Base-by-base conservation (phyloP, 805 yeast species). In the Myxozyma neglecta region DNA sequence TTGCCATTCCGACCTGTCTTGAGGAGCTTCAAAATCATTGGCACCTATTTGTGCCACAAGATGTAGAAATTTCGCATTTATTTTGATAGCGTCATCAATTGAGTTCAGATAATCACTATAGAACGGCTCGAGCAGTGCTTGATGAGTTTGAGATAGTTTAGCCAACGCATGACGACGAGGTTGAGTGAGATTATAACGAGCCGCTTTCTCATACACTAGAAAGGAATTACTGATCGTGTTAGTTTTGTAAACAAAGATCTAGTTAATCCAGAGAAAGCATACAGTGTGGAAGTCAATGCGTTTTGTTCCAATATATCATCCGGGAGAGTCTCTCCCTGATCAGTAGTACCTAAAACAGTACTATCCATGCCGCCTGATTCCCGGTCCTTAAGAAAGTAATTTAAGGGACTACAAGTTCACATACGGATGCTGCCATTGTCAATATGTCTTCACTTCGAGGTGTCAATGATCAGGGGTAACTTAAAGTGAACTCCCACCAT, bases 11-110 rank as follows among this genome's bases (percentile, higher is more conserved):
- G 37, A 29, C 32, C 51, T 29, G 29, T 69, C 68, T 20, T 59
- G 62, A 8, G 70, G 70, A 7, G 71, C 69, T 9, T 56, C 68
- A 57, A 70, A 69, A 29, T 59, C 61, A 46, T 52, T 57, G 13
- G 65, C 66, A 4, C 66, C 71, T 10, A 64, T 59, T n/a, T 42
- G 48, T 16, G 68, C 70, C 13, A 71, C 66, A 10, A 56, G 37
- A 29, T 58, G 56, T 44, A 71, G 50, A 44, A 72, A 69, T 40
- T 63, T 55, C 37, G 56, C 64, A 44, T 71, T 71, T 18, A 32
- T 56, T 4, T 60, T 57, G 13, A 71, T 64, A 0, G 67, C 67
- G 1, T 8, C 37, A n/a, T 62, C 65, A 14, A 62, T 39, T 2
- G 56, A 59, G 36, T 16, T 47, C 14, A 63, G n/a, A 18, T 59